Conservation (phyloP, 1,284 basidiomycete genomes). For the Taiwanofungus camphoratus region DNA sequence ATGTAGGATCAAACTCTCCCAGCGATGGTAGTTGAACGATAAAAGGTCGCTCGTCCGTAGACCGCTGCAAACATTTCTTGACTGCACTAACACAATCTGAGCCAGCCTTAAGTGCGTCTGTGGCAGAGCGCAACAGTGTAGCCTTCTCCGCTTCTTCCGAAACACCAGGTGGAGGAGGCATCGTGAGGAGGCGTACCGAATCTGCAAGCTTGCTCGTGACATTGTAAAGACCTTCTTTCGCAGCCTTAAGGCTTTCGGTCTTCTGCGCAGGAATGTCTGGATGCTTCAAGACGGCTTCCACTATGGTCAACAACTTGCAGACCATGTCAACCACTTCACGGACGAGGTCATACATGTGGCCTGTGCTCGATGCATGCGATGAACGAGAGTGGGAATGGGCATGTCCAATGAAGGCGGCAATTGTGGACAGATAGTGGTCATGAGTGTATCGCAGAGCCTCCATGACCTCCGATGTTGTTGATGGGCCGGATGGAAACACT, state of each 20-base stretch:
- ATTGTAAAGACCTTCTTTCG: constrained; percentile 81
- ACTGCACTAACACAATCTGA: constrained; percentile 86
- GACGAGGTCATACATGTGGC: constrained; percentile 90
- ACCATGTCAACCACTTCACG: constrained; percentile 92
- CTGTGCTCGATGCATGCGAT: constrained; percentile 88
- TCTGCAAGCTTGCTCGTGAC: constrained; percentile 87
- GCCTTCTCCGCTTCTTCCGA: constrained; percentile 82
- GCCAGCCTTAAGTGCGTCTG: constrained; percentile 80
- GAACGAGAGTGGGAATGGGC: constrained; percentile 88
- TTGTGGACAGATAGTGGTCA: constrained; percentile 87
- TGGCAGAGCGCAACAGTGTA: constrained; percentile 75
- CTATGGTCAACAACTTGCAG: constrained; percentile 86
- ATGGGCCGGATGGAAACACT: constrained; percentile 65
- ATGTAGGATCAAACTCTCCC: constrained; percentile 38
- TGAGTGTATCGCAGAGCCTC: constrained; percentile 72
- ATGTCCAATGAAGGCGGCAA: constrained; percentile 96
- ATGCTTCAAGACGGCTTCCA: constrained; percentile 81
- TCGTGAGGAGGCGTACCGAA: constrained; percentile 71
- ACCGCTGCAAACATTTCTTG: constrained; percentile 67
- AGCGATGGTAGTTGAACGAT: constrained; percentile 54
- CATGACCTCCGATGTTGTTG: constrained; percentile 59
- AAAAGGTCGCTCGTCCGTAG: constrained; percentile 55
- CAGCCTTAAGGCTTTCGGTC: constrained; percentile 54
- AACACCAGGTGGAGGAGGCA: constrained; percentile 42
- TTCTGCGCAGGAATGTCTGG: constrained; percentile 53